Evolutionary conservation across 352 stramenopile genomes (phyloP), one percentile per base, ranked within the genome.

Genomic region (Lagenidium sp.): DNA sequence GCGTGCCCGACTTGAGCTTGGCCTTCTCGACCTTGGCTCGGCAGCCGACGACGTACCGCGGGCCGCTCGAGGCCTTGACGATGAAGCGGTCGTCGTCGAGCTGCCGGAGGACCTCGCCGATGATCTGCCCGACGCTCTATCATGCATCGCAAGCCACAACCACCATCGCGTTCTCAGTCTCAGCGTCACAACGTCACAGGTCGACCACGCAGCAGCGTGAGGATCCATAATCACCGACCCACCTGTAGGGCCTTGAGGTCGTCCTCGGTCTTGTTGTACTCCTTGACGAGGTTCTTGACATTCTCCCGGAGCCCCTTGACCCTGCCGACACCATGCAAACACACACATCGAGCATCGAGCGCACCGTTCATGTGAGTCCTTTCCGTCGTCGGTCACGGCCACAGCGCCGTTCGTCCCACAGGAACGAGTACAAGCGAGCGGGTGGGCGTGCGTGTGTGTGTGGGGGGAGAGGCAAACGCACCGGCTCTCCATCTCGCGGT

Each of bases 261-360:
- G 45, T 99, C 93, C 58, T 99, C 96, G 25, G 97, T 99, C 79
- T 99, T 98, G 76, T 99, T 95, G 70, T 98, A 99, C 43, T 98
- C 90, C 44, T 85, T 90, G 26, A 97, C 84, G 6, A 98, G 79
- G 22, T 80, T 76, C 56, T 96, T 97, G 26, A 97, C 87, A 55
- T 99, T 96, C 54, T 97, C 84, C 29, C 96, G 85, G 79, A 98
- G 96, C 52, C 82, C 93, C 75, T 98, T 99, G 21, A 99, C 78
- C 29, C 94, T 95, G 16, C 36, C 23, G 24, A 11, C 20, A 49
- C 22, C 16, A 38, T 36, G 38, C 46, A 43, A 18, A 51, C 3
- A 6, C 28, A 19, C 13, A 8, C 25, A 12, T 26, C 12, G 23
- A 15, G n/a, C n/a, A n/a, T n/a, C n/a, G n/a, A n/a, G n/a, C n/a